Evolutionary conservation across 495 filamentous ascomycete species (phyloP), one percentile per base, ranked within the genome.

Genomic region (Margaritispora aquatica): DNA sequence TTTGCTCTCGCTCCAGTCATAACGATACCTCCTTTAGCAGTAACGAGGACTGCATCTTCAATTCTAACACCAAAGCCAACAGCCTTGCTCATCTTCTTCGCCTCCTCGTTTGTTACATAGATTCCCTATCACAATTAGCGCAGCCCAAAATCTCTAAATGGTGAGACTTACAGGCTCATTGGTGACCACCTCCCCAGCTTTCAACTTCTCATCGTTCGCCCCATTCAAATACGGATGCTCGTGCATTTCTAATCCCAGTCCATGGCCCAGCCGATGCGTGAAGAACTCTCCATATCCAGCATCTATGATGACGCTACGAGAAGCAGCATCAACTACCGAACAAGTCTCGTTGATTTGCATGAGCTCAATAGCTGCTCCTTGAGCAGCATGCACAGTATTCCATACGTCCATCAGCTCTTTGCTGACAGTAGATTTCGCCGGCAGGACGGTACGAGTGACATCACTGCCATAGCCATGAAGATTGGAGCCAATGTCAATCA

Each of bases 171-270:
- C 67, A 21, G 68, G 68, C 36, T 70, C 68, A 48, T 70, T 70
- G 19, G 65, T 68, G 15, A 55, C 68, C 22, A 70, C 65, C 46
- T 61, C 61, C 9, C 65, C 68, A 10, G 49, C 36, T 46, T 54
- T 63, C 26, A 70, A 58, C 51, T 49, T 66, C 36, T 70, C 65
- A 24, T 49, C 19, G 47, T 70, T 70, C 0, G 68, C 68, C 4
- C 68, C 68, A 48, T 70, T 70, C n/a, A 70, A 52, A 36, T 70
- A 70, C 0, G 68, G 68, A 54, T 63, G 68, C 50, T 70, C 68
- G 49, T 69, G 68, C 21, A 63, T 57, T 41, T 70, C 68, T 41
- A 70, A 27, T 24, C 65, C 68, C 8, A 70, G 26, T 8, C 68
- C 67, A 56, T 68, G 67, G 26, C 65, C 67, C 11, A 69, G 57